Conservation (phyloP, 1,284 basidiomycete genomes). For the Crepidotus sp. region DNA sequence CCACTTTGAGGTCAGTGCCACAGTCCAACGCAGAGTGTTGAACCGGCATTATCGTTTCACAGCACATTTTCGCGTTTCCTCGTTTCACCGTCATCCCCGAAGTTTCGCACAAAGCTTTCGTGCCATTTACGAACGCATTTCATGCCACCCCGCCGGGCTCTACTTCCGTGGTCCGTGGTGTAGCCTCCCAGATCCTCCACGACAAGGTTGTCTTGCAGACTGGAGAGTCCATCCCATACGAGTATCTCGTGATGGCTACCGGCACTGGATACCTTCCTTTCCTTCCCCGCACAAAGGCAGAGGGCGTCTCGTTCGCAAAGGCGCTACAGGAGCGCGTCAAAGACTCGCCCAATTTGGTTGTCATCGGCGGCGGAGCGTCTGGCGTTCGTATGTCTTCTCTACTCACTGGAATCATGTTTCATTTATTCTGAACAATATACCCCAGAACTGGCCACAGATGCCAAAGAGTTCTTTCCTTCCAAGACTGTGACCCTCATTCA, state of each 20-base stretch:
- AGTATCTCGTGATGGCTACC: slow-evolving; percentile 27
- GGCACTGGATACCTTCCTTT: slow-evolving; percentile 21
- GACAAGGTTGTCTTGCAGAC: slow-evolving; percentile 21
- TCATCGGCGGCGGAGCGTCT: slow-evolving; percentile 20
- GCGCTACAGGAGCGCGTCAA: slow-evolving; percentile 15
- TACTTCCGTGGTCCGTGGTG: slow-evolving; percentile 20
- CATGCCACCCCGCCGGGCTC: slow-evolving; percentile 20
- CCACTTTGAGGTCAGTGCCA: slow-evolving; percentile 26
- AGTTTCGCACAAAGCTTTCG: slow-evolving; percentile 36
- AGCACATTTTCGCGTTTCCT: slow-evolving; percentile 33
- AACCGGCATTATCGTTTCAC: slow-evolving; percentile 10
- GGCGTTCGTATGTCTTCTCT: slow-evolving; percentile 18
- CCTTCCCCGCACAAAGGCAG: slow-evolving; percentile 7
- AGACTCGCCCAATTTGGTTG: slow-evolving; percentile 13
- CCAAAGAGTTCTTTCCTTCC: slow-evolving; percentile 30
- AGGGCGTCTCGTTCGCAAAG: slow-evolving; percentile 7
- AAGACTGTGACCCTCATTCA: slow-evolving; percentile 37
- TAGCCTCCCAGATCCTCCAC: slow-evolving; percentile 20
- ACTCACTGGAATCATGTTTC: neutral
- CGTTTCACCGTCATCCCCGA: slow-evolving; percentile 32
- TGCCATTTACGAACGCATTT: slow-evolving; percentile 31
- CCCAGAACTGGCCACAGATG: slow-evolving; percentile 33
- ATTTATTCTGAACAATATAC: neutral
- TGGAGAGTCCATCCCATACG: slow-evolving; percentile 22
- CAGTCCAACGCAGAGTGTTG: too few species aligned